Evolutionary conservation across 1,139 yeast species (phyloP), one percentile per base, ranked within the genome.

Genomic region (Scheffersomyces stambukii): DNA sequence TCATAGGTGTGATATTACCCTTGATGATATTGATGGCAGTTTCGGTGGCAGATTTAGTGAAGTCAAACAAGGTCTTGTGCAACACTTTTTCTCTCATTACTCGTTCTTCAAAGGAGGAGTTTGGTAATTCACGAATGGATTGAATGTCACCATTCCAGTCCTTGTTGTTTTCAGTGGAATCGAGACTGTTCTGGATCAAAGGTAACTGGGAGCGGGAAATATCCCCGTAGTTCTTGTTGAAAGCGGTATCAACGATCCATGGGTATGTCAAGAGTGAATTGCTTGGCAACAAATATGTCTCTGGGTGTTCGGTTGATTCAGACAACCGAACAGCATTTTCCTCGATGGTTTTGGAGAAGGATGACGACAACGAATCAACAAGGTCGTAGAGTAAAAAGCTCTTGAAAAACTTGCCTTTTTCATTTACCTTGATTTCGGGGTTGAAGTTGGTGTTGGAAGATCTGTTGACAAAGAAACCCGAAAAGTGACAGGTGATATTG

Each of bases 141-240:
- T 91, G 97, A 46, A 80, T 77, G 44, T 91, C 96, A 42, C 83
- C 95, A 51, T 88, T 88, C 88, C 95, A 89, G 45, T 88, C 96
- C 44, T 80, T 76, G 35, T 64, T 70, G 19, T 63, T 49, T 30
- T 67, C 78, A 13, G 75, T 70, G 14, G 78, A 80, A 42, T 76
- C 82, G 16, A 70, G 66, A 18, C 83, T 84, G 39, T 74, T 70
- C 22, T 57, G 42, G 23, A 77, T 56, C 27, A 64, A 57, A n/a
- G 71, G 70, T 28, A 71, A 61, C 57, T 81, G 93, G 26, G 76
- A 60, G 46, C 81, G 69, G 11, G 83, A 77, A 24, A 70, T 45
- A 46, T 84, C 94, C 3, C 91, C 75, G 12, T 48, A 40, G 29
- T 52, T 50, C 17, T 43, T 40, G 8, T 49, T 34, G 16, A 41